Percentiles rank a stretch among this genome's conserved stretches.
phyloP scores from a whole-genome alignment of 2,329 filamentous ascomycete genomes.

The Metarhizium humberi region DNA sequence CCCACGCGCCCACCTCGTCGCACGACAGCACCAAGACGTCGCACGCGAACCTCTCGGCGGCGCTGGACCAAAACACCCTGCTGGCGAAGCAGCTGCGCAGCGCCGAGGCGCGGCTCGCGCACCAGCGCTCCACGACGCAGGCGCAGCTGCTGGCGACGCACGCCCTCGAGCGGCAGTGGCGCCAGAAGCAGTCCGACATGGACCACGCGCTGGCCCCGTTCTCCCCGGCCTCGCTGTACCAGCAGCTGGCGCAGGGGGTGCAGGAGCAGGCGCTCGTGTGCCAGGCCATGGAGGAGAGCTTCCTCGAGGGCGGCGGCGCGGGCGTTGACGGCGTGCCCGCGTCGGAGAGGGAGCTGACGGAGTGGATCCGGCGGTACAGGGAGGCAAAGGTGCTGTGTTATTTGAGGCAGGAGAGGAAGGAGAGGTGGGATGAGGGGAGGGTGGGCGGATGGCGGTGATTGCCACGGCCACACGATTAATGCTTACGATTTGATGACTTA shows the following conservation, averaged over 20 bases:
- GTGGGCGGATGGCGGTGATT: conserved; percentile 85
- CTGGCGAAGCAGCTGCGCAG: conserved; percentile 50
- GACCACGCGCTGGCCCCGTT: conserved; percentile 78
- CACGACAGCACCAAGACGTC: conserved; percentile 65
- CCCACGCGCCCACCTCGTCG: conserved; percentile 53
- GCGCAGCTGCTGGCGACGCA: conserved; percentile 75
- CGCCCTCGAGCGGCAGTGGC: conserved; percentile 86
- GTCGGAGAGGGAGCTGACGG: conserved; percentile 71
- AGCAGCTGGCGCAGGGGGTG: conserved; percentile 65
- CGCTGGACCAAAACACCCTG: conserved; percentile 62
- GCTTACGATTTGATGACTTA: background rate
- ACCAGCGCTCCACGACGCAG: conserved; percentile 62
- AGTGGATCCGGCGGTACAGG: conserved; percentile 76
- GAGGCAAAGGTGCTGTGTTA: conserved; percentile 74
- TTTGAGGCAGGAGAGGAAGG: conserved; percentile 74
- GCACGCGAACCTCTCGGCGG: conserved; percentile 51
- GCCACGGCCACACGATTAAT: background rate
- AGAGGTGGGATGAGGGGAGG: conserved; percentile 90
- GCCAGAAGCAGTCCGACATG: conserved; percentile 79
- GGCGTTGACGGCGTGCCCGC: conserved; percentile 28
- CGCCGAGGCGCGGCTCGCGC: conserved; percentile 43
- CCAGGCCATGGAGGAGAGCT: conserved; percentile 82
- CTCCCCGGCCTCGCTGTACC: conserved; percentile 78
- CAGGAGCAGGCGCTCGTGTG: conserved; percentile 78
- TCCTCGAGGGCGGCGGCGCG: conserved; percentile 53